phyloP scores from a whole-genome alignment of 2,329 filamentous ascomycete species.

The Cladophialophora yegresii region DNA sequence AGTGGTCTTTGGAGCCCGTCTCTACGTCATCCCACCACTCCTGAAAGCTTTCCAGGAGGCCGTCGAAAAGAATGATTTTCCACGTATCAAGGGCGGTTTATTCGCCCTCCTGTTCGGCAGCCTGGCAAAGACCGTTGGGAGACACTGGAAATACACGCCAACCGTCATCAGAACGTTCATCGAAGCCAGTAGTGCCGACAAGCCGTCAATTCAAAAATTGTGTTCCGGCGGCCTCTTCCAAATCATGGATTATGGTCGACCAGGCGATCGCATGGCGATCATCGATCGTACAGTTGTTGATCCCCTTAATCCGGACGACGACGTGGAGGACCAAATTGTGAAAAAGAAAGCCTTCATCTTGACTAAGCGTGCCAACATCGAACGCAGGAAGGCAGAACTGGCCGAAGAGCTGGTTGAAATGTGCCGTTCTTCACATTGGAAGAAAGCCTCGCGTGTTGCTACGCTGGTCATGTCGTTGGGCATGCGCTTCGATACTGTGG shows the following conservation, averaged over 20 bases:
- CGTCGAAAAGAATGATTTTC: conserved; percentile 76
- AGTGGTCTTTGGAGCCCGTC: conserved; percentile 81
- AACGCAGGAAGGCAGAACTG: conserved; percentile 77
- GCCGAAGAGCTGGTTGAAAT: conserved; percentile 78
- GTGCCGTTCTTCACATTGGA: conserved; percentile 86
- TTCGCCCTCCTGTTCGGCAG: conserved; percentile 89
- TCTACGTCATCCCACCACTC: conserved; percentile 86
- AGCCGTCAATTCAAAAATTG: conserved; percentile 89
- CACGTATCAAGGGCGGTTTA: conserved; percentile 90
- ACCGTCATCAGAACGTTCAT: conserved; percentile 89
- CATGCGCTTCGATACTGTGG: conserved; percentile 85
- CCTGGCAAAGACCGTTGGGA: conserved; percentile 79
- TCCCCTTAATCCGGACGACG: conserved; percentile 67
- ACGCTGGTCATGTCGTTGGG: conserved; percentile 90
- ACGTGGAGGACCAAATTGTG: conserved; percentile 62
- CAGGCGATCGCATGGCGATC: conserved; percentile 82
- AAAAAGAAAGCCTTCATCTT: conserved; percentile 73
- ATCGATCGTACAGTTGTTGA: conserved; percentile 71
- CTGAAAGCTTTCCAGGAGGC: conserved; percentile 76
- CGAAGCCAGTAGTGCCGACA: conserved; percentile 84
- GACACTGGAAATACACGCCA: conserved; percentile 94
- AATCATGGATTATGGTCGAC: conserved; percentile 87
- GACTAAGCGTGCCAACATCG: conserved; percentile 73
- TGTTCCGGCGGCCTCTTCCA: conserved; percentile 79
- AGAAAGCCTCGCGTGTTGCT: conserved; percentile 84